A percentile compares a stretch with the other conserved stretches of the same genome.
These are phyloP conservation scores for Steccherinum ochraceum DNA, from an alignment of 768 basidiomycete species.

Conservation along the genomic window DNA sequence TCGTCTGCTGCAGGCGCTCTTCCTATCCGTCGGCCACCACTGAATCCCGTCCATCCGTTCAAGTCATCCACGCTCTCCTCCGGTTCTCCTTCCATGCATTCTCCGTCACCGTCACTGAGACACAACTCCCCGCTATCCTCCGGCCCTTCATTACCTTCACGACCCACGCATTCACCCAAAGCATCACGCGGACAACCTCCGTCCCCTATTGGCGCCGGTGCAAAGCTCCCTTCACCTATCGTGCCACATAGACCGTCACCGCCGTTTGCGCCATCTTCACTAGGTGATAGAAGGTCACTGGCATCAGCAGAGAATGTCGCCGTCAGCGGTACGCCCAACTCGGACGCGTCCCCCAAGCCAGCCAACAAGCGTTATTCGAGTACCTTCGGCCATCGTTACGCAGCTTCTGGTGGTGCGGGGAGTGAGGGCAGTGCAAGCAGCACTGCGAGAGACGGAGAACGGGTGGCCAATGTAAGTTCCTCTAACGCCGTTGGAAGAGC, in stretches of 20 bases:
- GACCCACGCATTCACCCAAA: constrained; percentile 32
- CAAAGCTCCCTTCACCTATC: constrained; percentile 23
- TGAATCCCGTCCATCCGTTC: constrained; percentile 40
- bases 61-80: constrained; percentile 45
- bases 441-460: constrained; percentile 21
- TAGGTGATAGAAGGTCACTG: constrained; percentile 36
- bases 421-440: constrained; percentile 35
- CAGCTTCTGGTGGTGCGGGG: constrained; percentile 30
- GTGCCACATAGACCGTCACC: constrained; percentile 34
- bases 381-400: constrained; percentile 71
- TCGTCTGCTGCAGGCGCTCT: constrained; percentile 29
- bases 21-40: constrained; percentile 38
- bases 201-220: constrained; percentile 30
- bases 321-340: neutral
- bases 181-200: constrained; percentile 34
- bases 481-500: constrained; percentile 8
- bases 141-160: constrained; percentile 29
- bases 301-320: constrained; percentile 23
- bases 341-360: constrained; percentile 10
- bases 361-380: constrained; percentile 65
- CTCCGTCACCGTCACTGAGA: constrained; percentile 40
- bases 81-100: constrained; percentile 42
- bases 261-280: constrained; percentile 33
- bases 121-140: constrained; percentile 39
- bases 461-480: constrained; percentile 3